Conservation (phyloP, 139 green algal species). For the Gonium pectorale region DNA sequence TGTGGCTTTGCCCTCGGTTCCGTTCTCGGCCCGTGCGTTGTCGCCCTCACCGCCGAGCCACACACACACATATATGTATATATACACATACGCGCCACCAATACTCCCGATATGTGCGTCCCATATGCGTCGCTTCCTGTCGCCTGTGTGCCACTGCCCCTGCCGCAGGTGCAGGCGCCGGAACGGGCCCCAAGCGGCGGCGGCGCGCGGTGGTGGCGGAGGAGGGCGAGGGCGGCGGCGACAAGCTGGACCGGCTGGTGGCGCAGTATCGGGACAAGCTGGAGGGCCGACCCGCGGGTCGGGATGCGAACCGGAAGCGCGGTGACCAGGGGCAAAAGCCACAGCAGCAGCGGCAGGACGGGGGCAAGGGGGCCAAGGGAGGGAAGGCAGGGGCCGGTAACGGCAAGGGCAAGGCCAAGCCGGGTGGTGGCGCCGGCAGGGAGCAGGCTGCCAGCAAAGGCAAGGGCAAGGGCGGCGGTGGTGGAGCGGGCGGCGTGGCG, state of each 20-base stretch:
- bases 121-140: too few species aligned
- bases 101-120: too few species aligned
- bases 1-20: too few species aligned
- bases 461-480: background rate
- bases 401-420: background rate
- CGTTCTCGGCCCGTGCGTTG: too few species aligned
- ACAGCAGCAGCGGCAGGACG: background rate
- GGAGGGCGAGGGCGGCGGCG: slow-evolving; percentile 51
- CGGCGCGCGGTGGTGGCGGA: slow-evolving; percentile 32
- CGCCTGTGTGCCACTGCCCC: too few species aligned
- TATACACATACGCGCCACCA: too few species aligned
- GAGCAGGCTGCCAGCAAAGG: background rate
- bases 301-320: background rate
- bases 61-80: too few species aligned
- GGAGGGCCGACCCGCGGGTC: slow-evolving; percentile 37
- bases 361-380: background rate
- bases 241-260: slow-evolving; percentile 60
- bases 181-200: slow-evolving; percentile 31
- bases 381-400: background rate
- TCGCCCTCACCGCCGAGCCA: too few species aligned
- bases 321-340: background rate
- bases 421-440: background rate
- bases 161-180: background rate
- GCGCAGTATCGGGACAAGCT: slow-evolving; percentile 55
- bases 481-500: background rate